Conservation (phyloP, 352 stramenopile species). For the Globisporangium camurandrum region DNA sequence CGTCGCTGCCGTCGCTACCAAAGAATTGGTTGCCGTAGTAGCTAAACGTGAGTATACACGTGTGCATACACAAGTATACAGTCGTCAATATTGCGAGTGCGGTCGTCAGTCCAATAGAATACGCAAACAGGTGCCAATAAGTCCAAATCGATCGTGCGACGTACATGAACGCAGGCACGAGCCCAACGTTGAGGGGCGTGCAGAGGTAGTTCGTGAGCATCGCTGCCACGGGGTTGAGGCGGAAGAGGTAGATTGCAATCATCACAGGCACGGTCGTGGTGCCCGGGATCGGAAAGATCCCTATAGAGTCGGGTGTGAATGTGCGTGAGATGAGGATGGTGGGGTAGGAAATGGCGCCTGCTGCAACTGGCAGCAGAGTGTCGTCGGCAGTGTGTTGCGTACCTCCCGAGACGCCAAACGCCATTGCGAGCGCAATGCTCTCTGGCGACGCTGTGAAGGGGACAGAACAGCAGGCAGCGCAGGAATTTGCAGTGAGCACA, state of each 20-base stretch:
- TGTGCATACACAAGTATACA: neutral
- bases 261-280: slow-evolving; percentile 70
- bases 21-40: slow-evolving; percentile 55
- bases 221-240: slow-evolving; percentile 69
- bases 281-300: slow-evolving; percentile 74
- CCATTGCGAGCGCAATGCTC: slow-evolving; percentile 72
- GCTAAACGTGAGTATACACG: slow-evolving; percentile 15
- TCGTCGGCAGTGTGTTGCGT: neutral
- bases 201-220: slow-evolving; percentile 82
- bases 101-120: neutral
- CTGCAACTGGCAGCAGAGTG: neutral
- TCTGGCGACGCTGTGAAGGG: slow-evolving; percentile 38
- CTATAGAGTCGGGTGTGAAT: slow-evolving; percentile 7
- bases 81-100: neutral
- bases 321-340: too few species aligned
- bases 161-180: slow-evolving; percentile 73
- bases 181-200: slow-evolving; percentile 73
- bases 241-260: slow-evolving; percentile 68
- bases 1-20: slow-evolving; percentile 24
- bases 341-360: too few species aligned
- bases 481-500: neutral
- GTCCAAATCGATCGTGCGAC: slow-evolving; percentile 1
- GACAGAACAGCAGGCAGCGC: neutral
- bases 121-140: neutral
- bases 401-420: slow-evolving; percentile 67